Base-by-base conservation (phyloP, 2,329 filamentous ascomycete species). In the Drechslera avenae region DNA sequence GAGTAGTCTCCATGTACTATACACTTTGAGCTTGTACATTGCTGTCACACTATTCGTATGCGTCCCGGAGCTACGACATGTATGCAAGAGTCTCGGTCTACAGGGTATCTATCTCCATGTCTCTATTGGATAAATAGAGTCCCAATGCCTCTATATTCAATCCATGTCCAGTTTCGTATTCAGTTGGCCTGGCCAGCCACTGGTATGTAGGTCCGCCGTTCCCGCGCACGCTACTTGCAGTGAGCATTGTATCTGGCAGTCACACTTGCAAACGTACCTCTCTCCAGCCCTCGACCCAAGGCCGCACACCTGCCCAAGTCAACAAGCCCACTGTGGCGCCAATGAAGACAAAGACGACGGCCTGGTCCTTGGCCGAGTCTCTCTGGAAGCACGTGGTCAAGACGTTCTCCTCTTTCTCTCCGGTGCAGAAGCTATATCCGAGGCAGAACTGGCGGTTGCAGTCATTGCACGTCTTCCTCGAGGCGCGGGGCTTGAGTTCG, bases 361-460 rank as follows among this genome's bases (percentile, higher is more conserved):
- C 79, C 66, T 86, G 78, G 59, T 88, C 86, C 65, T 88, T 88
- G 14, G 80, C 76, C n/a, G 84, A 86, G 67, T 88, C 86, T 47
- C 86, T 76, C 64, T 88, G 86, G 63, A 88, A 88, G 73, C 86
- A 88, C 8, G 82, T 85, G 4, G 86, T 85, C 51, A 84, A 79
- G 3, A 88, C 80, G 62, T 87, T 84, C 39, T 86, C 84, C 62
- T 86, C 83, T 60, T 81, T 83, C 16, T 80, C 83, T 26, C 76
- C 79, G 56, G 85, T 81, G 64, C 86, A 88, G 44, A 84, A 74
- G 44, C 84, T 79, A 59, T 87, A 86, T 47, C 80, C 78, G 33
- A 87, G 72, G 64, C 86, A 88, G 72, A 87, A 88, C 59, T 84
- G 81, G 54, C 85, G 83, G 62, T 84, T 88, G 71, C 86, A 88